phyloP scores from a whole-genome alignment of 345 rosid species.

The Hypericum androsaemum region DNA sequence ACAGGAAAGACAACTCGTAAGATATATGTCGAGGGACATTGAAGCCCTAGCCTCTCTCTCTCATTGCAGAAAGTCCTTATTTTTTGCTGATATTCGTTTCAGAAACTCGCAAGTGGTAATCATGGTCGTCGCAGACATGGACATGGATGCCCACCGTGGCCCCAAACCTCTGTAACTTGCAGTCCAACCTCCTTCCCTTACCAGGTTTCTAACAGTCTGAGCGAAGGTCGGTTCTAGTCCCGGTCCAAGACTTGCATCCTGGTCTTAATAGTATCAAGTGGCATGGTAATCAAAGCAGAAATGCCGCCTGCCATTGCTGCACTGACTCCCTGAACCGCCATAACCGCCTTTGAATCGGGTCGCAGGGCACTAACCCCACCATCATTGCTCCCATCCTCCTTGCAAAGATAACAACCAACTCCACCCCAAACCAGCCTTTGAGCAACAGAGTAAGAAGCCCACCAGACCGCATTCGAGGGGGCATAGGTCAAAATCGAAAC shows the following conservation, averaged over 20 bases:
- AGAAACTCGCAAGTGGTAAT: slow-evolving; percentile 94
- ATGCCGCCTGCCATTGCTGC: slow-evolving; percentile 95
- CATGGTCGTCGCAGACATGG: slow-evolving; percentile 93
- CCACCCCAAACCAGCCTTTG: slow-evolving; percentile 55
- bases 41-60: too few relatives aligned
- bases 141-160: slow-evolving; percentile 90
- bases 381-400: slow-evolving; percentile 30
- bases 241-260: slow-evolving; percentile 77
- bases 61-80: slow-evolving; percentile 32
- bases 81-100: slow-evolving; percentile 78
- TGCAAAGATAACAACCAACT: slow-evolving; percentile 36
- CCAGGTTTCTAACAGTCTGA: slow-evolving; percentile 64
- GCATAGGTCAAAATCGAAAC: slow-evolving; percentile 77
- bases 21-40: too few relatives aligned
- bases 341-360: slow-evolving; percentile 60
- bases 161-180: slow-evolving; percentile 94
- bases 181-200: slow-evolving; percentile 82
- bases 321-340: slow-evolving; percentile 89
- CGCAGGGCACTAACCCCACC: slow-evolving; percentile 17
- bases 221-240: slow-evolving; percentile 62
- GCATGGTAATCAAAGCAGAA: slow-evolving; percentile 83
- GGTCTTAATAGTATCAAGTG: slow-evolving; percentile 91
- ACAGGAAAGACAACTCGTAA: too few relatives aligned
- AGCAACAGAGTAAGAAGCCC: slow-evolving; percentile 74
- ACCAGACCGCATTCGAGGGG: slow-evolving; percentile 80